Conservation (phyloP, 2,329 filamentous ascomycete genomes). For the Fusarium transvaalense region DNA sequence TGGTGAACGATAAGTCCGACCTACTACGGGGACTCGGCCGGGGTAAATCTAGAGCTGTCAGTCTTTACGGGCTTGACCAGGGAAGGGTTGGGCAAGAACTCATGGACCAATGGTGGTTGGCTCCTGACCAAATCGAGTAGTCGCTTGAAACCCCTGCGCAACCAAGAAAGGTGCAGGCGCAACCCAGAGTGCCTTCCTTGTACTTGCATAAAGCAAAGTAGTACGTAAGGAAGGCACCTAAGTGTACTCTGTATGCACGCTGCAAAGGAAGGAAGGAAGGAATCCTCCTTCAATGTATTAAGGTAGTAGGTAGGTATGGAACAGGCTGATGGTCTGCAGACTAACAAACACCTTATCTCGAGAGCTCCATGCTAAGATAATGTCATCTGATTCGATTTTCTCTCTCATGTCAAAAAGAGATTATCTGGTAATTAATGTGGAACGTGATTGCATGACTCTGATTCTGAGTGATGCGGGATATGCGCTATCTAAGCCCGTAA, state of each 20-base stretch:
- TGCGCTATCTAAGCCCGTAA: slow-evolving; percentile 16
- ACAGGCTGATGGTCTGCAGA: neutral
- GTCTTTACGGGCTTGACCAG: slow-evolving; percentile 38
- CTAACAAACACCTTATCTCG: slow-evolving; percentile 6
- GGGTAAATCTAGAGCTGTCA: slow-evolving; percentile 40
- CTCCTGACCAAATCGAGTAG: slow-evolving; percentile 48
- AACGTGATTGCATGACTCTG: neutral
- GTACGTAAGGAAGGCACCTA: neutral
- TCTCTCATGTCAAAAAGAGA: neutral
- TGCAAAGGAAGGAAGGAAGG: slow-evolving; percentile 1
- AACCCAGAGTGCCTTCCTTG: slow-evolving; percentile 9
- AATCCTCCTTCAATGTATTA: slow-evolving; percentile 2
- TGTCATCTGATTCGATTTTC: slow-evolving; percentile 1
- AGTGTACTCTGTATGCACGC: neutral
- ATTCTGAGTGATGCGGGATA: slow-evolving; percentile 9
- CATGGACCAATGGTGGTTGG: slow-evolving; percentile 43
- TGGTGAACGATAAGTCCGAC: neutral
- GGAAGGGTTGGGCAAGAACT: slow-evolving; percentile 35
- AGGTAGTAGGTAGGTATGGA: no score
- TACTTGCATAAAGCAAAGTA: slow-evolving; percentile 29
- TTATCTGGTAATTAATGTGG: slow-evolving; percentile 3
- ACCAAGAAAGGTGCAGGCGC: slow-evolving; percentile 18
- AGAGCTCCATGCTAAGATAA: neutral
- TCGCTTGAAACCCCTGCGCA: slow-evolving; percentile 42
- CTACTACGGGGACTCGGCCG: neutral